Evolutionary conservation across 768 basidiomycete genomes (phyloP).

Genomic region (Tricholoma sp.): DNA sequence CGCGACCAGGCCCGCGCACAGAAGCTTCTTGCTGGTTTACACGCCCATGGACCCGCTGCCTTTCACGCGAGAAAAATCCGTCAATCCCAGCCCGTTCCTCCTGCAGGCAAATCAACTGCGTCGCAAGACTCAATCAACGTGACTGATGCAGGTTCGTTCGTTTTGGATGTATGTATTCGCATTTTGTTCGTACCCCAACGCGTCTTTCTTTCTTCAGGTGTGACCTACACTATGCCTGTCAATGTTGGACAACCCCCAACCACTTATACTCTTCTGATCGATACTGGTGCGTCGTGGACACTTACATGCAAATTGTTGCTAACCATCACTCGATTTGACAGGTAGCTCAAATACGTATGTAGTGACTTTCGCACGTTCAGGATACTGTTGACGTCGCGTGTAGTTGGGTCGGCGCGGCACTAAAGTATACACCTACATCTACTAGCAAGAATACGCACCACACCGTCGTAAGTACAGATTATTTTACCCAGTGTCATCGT

Average conservation of each 20-base stretch:
- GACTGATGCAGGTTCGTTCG: conserved; percentile 43
- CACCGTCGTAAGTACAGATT: conserved; percentile 34
- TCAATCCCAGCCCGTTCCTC: conserved; percentile 7
- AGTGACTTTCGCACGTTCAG: background rate
- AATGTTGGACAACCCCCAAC: conserved; percentile 48
- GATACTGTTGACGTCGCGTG: conserved; percentile 37
- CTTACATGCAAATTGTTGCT: conserved; percentile 5
- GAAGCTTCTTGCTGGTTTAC: conserved; percentile 49
- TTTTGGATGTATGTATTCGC: background rate
- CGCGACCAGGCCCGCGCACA: conserved; percentile 50
- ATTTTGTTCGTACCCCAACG: background rate
- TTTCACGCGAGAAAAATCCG: conserved; percentile 20
- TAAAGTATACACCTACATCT: conserved; percentile 40
- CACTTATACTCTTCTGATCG: conserved; percentile 48
- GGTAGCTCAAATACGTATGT: background rate
- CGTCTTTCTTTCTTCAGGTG: conserved; percentile 16
- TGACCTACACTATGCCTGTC: conserved; percentile 50
- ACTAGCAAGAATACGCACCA: conserved; percentile 44
- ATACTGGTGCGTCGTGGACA: conserved; percentile 37
- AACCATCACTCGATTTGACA: background rate
- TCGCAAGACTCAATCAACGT: conserved; percentile 42
- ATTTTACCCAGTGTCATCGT: background rate
- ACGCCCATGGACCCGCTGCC: conserved; percentile 47
- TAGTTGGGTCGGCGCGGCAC: conserved; percentile 63
- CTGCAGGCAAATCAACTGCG: conserved; percentile 13